Conservation (phyloP, 2,329 filamentous ascomycete genomes). For the Fusarium verticillioides region DNA sequence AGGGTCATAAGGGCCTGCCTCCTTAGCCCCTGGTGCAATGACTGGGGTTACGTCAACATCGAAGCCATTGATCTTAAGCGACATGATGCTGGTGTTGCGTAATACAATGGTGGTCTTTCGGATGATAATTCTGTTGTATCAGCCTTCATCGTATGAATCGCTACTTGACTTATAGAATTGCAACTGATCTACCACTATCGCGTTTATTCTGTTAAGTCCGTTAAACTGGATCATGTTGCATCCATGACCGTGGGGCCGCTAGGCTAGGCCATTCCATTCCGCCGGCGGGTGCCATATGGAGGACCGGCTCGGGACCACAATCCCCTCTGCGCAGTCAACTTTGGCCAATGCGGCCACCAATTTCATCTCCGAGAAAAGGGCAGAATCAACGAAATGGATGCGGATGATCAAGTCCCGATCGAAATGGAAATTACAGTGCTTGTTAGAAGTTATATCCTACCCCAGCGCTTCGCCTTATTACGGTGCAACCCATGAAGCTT, state of each 20-base stretch:
- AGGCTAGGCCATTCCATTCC: neutral
- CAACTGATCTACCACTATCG: no score
- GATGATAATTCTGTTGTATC: neutral
- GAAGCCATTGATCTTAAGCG: neutral
- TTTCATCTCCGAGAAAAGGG: neutral
- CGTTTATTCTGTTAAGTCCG: neutral
- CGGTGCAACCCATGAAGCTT: neutral
- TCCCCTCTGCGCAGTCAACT: neutral
- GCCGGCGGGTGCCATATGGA: no score
- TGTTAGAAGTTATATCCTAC: no score
- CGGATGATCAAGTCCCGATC: no score
- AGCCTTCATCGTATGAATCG: accelerated
- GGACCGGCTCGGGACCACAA: neutral
- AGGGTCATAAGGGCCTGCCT: neutral
- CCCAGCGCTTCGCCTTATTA: no score
- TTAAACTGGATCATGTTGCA: neutral
- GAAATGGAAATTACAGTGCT: neutral
- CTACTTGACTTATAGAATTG: neutral
- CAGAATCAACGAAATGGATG: no score
- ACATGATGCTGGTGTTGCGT: neutral
- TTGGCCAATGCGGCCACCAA: neutral
- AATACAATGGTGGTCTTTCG: neutral
- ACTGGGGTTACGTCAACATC: neutral
- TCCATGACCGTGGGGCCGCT: neutral
- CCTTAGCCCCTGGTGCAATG: neutral